Evolutionary conservation across 2,329 filamentous ascomycete genomes (phyloP).

Genomic region (Arachnopeziza araneosa): DNA sequence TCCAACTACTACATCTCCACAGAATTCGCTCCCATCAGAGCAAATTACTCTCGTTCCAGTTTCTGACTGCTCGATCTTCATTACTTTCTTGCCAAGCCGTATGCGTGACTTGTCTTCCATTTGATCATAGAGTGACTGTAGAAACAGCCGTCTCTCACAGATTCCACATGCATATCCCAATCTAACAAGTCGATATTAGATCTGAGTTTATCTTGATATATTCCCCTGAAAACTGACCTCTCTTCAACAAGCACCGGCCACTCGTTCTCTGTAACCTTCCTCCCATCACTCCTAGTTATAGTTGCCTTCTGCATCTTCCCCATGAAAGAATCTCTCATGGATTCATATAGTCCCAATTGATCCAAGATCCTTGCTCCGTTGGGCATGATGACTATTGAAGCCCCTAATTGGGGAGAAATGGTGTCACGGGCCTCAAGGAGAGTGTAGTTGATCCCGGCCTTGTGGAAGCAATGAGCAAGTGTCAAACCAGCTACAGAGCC

Average conservation of each 20-base stretch:
- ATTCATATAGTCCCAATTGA: slow-evolving; percentile 39
- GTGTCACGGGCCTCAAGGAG: slow-evolving; percentile 20
- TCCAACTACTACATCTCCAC: slow-evolving; percentile 22
- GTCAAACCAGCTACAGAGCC: slow-evolving; percentile 21
- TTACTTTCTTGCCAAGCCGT: slow-evolving; percentile 16
- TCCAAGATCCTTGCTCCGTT: slow-evolving; percentile 43
- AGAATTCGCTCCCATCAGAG: slow-evolving; percentile 18
- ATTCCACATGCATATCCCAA: slow-evolving; percentile 18
- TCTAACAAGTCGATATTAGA: slow-evolving; percentile 7
- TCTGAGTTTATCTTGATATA: neutral
- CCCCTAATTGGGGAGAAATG: slow-evolving; percentile 18
- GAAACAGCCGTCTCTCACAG: slow-evolving; percentile 13
- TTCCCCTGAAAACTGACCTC: slow-evolving; percentile 8
- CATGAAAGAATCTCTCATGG: slow-evolving; percentile 11
- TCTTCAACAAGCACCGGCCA: slow-evolving; percentile 14
- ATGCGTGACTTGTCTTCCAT: slow-evolving; percentile 19
- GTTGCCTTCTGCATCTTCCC: slow-evolving; percentile 6
- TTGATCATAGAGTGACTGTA: slow-evolving; percentile 19
- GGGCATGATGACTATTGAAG: slow-evolving; percentile 28
- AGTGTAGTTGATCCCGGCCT: slow-evolving; percentile 19
- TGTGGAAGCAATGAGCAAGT: slow-evolving; percentile 18
- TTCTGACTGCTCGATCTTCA: slow-evolving; percentile 8
- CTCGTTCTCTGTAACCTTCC: slow-evolving; percentile 7
- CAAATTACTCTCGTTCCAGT: slow-evolving; percentile 14
- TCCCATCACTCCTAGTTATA: slow-evolving; percentile 10